phyloP scores from a whole-genome alignment of 257 asterid genomes.

The Ehretia macrophylla region DNA sequence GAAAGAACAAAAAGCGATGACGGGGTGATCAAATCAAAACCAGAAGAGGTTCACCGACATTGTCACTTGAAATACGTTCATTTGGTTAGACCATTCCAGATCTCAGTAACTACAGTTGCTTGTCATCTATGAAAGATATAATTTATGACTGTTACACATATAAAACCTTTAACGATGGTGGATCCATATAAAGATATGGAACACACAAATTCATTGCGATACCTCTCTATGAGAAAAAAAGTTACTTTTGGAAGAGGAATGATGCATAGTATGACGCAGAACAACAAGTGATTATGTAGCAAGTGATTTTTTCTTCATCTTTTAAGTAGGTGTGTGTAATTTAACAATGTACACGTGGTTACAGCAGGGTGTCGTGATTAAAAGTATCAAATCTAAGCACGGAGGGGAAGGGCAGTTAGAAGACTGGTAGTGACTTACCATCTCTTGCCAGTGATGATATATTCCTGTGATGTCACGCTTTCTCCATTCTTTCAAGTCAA shows the following conservation, averaged over 20 bases:
- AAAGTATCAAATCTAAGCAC: too few relatives aligned
- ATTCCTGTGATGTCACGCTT: constrained; percentile 88
- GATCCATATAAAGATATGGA: too few relatives aligned
- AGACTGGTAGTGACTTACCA: constrained; percentile 39
- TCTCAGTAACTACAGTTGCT: too few relatives aligned
- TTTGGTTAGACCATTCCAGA: not conserved
- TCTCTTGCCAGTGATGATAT: constrained; percentile 83
- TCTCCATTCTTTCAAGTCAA: constrained; percentile 84
- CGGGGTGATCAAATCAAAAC: not conserved
- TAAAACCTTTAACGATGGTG: too few relatives aligned
- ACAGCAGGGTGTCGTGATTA: too few relatives aligned
- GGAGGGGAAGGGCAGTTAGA: not conserved
- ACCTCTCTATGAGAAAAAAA: not conserved
- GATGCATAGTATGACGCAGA: too few relatives aligned
- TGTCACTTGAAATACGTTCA: not conserved
- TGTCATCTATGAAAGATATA: not conserved
- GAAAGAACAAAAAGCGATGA: not conserved
- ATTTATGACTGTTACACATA: not conserved
- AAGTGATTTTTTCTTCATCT: too few relatives aligned
- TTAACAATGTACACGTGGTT: too few relatives aligned
- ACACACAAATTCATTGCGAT: too few relatives aligned
- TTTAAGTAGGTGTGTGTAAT: too few relatives aligned
- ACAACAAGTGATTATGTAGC: too few relatives aligned
- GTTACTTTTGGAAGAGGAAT: too few relatives aligned
- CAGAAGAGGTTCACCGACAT: not conserved